These are phyloP conservation scores for Diaporthe sp. DNA, from an alignment of 2,329 filamentous ascomycete species.

Conservation along the genomic window DNA sequence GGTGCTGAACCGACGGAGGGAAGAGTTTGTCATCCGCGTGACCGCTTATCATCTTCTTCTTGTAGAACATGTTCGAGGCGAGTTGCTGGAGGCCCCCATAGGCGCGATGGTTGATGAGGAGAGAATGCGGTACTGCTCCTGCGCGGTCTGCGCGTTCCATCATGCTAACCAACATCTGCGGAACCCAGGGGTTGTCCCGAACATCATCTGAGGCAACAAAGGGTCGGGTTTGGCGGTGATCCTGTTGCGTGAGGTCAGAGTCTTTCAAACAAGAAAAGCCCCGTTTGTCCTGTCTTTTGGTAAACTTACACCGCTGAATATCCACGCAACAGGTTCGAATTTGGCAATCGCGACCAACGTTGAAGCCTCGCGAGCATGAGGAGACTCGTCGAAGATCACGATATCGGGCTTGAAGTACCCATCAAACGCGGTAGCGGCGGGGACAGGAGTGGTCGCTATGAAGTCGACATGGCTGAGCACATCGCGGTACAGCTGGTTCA, in stretches of 20 bases:
- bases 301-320: slow-evolving; percentile 55
- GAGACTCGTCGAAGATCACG: slow-evolving; percentile 83
- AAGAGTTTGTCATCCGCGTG: slow-evolving; percentile 38
- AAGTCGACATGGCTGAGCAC: slow-evolving; percentile 57
- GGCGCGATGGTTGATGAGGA: slow-evolving; percentile 48
- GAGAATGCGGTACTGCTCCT: slow-evolving; percentile 41
- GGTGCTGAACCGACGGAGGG: slow-evolving; percentile 37
- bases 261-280: slow-evolving; percentile 39
- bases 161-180: slow-evolving; percentile 43
- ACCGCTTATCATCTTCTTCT: slow-evolving; percentile 52
- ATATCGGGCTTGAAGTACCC: slow-evolving; percentile 81
- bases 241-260: slow-evolving; percentile 35
- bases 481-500: slow-evolving; percentile 53
- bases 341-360: slow-evolving; percentile 59
- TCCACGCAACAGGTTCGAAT: slow-evolving; percentile 57
- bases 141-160: slow-evolving; percentile 46
- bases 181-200: slow-evolving; percentile 37
- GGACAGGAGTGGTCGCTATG: slow-evolving; percentile 60
- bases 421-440: slow-evolving; percentile 53
- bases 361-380: slow-evolving; percentile 60
- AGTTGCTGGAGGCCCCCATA: slow-evolving; percentile 51
- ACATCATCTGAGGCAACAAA: slow-evolving; percentile 42
- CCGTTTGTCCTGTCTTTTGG: slow-evolving; percentile 56
- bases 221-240: slow-evolving; percentile 47
- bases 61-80: slow-evolving; percentile 58